These are phyloP conservation scores for Polytrichum commune DNA, from an alignment of 225 moss, liverwort and hornwort genomes.

Conservation along the genomic window DNA sequence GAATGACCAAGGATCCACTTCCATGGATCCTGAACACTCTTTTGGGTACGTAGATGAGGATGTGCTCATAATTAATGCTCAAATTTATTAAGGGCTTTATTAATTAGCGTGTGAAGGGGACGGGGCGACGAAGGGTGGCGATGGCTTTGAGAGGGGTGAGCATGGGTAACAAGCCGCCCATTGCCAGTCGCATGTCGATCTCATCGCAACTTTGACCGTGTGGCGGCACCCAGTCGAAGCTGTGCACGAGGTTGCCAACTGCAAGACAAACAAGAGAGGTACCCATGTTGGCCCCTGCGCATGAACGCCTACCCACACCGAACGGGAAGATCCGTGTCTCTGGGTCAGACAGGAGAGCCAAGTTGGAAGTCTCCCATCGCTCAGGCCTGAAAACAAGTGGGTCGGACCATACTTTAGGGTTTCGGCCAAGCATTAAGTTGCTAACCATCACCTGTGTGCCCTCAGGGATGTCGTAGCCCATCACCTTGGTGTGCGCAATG, in stretches of 20 bases:
- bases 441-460: conserved; percentile 10
- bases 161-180: conserved; percentile 1
- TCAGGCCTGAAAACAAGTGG: conserved; percentile 9
- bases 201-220: neutral
- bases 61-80: too few relatives aligned
- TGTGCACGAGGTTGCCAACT: conserved; percentile 6
- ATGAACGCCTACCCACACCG: conserved; percentile 5
- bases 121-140: neutral
- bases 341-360: conserved; percentile 1
- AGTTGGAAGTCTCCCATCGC: conserved; percentile 2
- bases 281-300: conserved; percentile 3
- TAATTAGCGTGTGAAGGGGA: neutral
- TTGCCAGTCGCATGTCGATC: conserved; percentile 6
- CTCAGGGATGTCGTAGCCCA: conserved; percentile 11
- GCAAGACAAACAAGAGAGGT: neutral
- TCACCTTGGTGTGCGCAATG: conserved; percentile 1
- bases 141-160: neutral
- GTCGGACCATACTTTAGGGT: neutral
- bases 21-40: too few relatives aligned
- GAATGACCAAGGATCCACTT: too few relatives aligned
- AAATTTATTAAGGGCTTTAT: too few relatives aligned
- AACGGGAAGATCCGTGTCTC: conserved; percentile 7
- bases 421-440: neutral
- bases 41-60: too few relatives aligned
- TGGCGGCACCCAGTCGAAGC: conserved; percentile 7